Percentiles rank a stretch among this genome's conserved stretches.
Evolutionary conservation across 352 stramenopile species (phyloP).

Genomic region (Halophytophthora batemanensis): DNA sequence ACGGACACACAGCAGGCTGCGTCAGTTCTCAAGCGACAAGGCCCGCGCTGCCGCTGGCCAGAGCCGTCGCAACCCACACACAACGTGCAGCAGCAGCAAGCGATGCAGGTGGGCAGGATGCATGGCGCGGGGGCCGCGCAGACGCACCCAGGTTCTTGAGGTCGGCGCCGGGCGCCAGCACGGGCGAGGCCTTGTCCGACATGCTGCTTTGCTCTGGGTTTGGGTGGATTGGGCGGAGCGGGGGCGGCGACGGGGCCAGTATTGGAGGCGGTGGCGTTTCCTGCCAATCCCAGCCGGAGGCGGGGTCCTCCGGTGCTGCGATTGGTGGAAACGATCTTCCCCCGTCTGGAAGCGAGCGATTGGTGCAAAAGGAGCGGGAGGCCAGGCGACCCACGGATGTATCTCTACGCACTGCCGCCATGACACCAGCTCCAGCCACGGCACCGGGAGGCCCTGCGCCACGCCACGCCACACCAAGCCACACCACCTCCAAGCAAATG

Average conservation of each 20-base stretch:
- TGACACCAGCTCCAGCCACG: conserved; percentile 46
- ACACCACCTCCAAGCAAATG: too few species aligned
- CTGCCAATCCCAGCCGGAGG: too few species aligned
- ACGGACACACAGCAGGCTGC: background rate
- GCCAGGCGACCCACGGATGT: too few species aligned
- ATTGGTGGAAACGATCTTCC: too few species aligned
- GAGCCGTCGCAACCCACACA: background rate
- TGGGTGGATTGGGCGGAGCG: background rate
- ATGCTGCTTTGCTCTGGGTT: conserved; percentile 17
- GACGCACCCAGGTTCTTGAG: conserved; percentile 47
- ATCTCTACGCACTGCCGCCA: too few species aligned
- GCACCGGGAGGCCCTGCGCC: conserved; percentile 68
- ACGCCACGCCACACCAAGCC: conserved; percentile 64
- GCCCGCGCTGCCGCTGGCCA: too few species aligned
- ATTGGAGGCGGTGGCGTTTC: too few species aligned
- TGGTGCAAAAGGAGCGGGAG: too few species aligned
- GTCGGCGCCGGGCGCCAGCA: conserved; percentile 39
- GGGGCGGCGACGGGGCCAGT: background rate
- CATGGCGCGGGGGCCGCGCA: background rate
- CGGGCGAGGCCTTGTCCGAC: conserved; percentile 37
- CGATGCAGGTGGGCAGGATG: background rate
- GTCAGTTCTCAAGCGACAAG: too few species aligned
- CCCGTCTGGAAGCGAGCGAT: too few species aligned
- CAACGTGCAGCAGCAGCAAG: background rate
- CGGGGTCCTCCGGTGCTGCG: too few species aligned